These are phyloP conservation scores for Kwoniella dejecticola DNA, from an alignment of 768 basidiomycete species.

Conservation along the genomic window DNA sequence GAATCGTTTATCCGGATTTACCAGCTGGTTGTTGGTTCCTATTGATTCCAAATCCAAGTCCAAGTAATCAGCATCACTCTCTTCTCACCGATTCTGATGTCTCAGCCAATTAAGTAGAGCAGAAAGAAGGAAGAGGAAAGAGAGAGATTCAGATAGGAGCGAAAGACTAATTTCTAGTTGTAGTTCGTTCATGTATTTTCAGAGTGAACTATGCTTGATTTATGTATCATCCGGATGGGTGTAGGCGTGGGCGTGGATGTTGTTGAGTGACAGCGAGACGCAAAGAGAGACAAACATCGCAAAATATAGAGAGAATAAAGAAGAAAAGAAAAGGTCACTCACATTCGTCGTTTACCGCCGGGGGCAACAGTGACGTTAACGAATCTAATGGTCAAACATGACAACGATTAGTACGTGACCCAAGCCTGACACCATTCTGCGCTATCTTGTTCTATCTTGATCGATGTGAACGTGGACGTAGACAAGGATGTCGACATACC, in stretches of 20 bases:
- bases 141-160: constrained; percentile 87
- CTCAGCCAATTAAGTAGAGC: neutral
- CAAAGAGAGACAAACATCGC: no score
- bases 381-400: neutral
- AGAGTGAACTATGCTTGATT: constrained; percentile 92
- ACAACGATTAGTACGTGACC: neutral
- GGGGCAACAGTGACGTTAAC: constrained; percentile 89
- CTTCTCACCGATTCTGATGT: no score
- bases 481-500: constrained; percentile 23
- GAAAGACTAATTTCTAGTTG: constrained; percentile 85
- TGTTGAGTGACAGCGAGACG: neutral
- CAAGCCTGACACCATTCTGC: no score
- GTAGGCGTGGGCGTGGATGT: constrained; percentile 9
- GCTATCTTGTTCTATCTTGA: no score
- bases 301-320: neutral
- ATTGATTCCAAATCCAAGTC: constrained; percentile 13
- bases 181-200: constrained; percentile 71
- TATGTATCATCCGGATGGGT: constrained; percentile 47
- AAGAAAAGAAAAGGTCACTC: constrained; percentile 58
- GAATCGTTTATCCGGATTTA: constrained; percentile 53
- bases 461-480: no score
- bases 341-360: constrained; percentile 95
- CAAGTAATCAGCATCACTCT: no score
- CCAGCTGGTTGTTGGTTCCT: constrained; percentile 56
- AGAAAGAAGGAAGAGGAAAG: constrained; percentile 4